These are phyloP conservation scores for Harringtonia lauricola DNA, from an alignment of 2,329 filamentous ascomycete genomes.

Conservation along the genomic window DNA sequence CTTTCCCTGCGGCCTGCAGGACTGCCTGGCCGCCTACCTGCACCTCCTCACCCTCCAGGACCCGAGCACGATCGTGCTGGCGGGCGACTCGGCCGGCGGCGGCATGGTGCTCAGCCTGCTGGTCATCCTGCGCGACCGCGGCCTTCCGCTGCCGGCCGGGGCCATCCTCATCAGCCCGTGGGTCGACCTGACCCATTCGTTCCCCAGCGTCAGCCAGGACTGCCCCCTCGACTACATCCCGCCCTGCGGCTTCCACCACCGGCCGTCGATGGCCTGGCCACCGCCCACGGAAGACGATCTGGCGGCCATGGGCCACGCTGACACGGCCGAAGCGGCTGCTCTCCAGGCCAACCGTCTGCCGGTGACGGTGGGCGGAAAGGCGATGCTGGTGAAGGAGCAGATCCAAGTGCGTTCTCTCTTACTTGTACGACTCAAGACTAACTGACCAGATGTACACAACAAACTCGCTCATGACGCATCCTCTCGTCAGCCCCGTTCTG, in stretches of 20 bases:
- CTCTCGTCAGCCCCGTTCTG: conserved; percentile 78
- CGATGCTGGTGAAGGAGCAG: conserved; percentile 73
- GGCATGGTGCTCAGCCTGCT: conserved; percentile 80
- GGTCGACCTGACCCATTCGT: conserved; percentile 93
- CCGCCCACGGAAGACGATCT: conserved; percentile 75
- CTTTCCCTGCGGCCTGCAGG: conserved; percentile 85
- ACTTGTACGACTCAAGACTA: neutral
- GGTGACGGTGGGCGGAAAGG: conserved; percentile 39
- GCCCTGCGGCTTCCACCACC: conserved; percentile 76
- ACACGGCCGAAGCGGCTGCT: neutral
- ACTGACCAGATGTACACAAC: conserved; percentile 51
- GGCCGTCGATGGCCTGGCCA: conserved; percentile 84
- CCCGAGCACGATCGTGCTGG: conserved; percentile 72
- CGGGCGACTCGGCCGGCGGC: conserved; percentile 86
- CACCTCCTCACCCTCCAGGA: conserved; percentile 68
- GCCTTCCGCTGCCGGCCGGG: conserved; percentile 75
- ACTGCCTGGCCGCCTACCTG: conserved; percentile 81
- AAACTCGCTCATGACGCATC: conserved; percentile 76
- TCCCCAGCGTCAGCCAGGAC: conserved; percentile 72
- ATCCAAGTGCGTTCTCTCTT: conserved; percentile 53
- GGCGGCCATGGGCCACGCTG: conserved; percentile 24
- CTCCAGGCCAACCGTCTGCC: conserved; percentile 11
- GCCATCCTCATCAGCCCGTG: conserved; percentile 88
- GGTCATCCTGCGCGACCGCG: conserved; percentile 70
- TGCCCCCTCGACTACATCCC: conserved; percentile 81